phyloP scores from a whole-genome alignment of 306 rosid species.

The Cercis canadensis region DNA sequence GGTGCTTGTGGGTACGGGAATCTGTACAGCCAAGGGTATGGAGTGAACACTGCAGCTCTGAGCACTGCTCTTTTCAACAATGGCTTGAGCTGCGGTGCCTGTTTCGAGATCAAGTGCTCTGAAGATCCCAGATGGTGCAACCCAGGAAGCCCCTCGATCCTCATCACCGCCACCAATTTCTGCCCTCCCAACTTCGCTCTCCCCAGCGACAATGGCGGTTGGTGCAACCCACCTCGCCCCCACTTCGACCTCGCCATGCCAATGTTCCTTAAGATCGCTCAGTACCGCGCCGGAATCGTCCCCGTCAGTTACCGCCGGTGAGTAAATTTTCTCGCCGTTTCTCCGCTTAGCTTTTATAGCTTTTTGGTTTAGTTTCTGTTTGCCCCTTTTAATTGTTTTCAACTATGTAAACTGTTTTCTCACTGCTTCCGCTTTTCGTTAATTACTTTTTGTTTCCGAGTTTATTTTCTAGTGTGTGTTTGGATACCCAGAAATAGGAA shows the following conservation, averaged over 20 bases:
- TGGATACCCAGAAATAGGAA: constrained; percentile 27
- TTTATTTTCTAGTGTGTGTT: no score
- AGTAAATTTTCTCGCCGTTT: constrained; percentile 16
- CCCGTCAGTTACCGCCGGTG: constrained; percentile 94
- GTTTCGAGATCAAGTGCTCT: constrained; percentile 87
- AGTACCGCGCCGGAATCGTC: constrained; percentile 95
- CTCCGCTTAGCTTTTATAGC: background rate
- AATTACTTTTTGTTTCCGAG: background rate
- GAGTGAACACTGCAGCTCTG: constrained; percentile 88
- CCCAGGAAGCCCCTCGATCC: constrained; percentile 86
- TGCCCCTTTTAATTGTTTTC: background rate
- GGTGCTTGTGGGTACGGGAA: constrained; percentile 98
- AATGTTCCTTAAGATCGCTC: constrained; percentile 93
- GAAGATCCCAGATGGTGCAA: constrained; percentile 83
- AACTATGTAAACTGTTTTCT: no score
- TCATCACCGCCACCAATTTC: constrained; percentile 90
- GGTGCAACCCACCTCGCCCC: constrained; percentile 96
- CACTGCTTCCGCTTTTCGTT: background rate
- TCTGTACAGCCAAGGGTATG: constrained; percentile 95
- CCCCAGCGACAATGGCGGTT: constrained; percentile 89
- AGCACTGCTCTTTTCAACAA: constrained; percentile 95
- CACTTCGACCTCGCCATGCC: constrained; percentile 99
- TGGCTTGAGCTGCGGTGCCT: constrained; percentile 85
- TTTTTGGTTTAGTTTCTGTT: background rate
- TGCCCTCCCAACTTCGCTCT: constrained; percentile 93